Evolutionary conservation across 352 stramenopile species (phyloP), one percentile per base, ranked within the genome.

Genomic region (Phytopythium kandeliae): DNA sequence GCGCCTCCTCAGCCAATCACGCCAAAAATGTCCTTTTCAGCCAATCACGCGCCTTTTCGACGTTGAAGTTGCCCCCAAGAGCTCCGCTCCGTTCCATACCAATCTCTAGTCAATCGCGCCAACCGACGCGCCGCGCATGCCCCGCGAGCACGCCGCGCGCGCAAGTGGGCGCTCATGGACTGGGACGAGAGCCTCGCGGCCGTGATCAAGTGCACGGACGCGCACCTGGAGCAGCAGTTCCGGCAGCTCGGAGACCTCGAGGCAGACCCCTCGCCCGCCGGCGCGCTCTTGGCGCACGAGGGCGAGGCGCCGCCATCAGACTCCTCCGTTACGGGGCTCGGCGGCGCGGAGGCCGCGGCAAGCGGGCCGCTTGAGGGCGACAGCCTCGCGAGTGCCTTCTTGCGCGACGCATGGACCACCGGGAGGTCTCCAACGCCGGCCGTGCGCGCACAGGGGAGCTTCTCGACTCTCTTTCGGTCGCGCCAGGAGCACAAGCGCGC

Each of bases 141-240:
- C 31, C 7, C 4, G 6, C 11, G 7, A 35, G 31, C 21, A 6
- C n/a, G 13, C 38, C 38, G 7, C 19, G 10, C 38, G n/a, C 28
- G 9, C 9, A 31, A 10, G 4, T 9, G 9, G 28, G 25, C 38
- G 19, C 38, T 6, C 6, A 85, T 86, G 74, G 70, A 89, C 59
- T 89, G 78, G 74, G 71, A 89, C 30, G 62, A 70, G 36, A 90
- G 89, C 65, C 73, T 93, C 53, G 78, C 78, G 1, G 67, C 80
- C 31, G 75, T 89, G 55, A 90, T 93, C 70, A 85, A 86, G 57
- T 85, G 81, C 70, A 89, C 78, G 45, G 80, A 93, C 55, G 80
- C 69, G 41, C 86, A 74, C 21, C 67, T 93, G 19, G 62, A 75
- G 49, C 78, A 89, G 63, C 80, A 90, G 53, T 90, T 93, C 64